Evolutionary conservation across 106 monocot species (phyloP).

Genomic region (Cymbidium sinense): DNA sequence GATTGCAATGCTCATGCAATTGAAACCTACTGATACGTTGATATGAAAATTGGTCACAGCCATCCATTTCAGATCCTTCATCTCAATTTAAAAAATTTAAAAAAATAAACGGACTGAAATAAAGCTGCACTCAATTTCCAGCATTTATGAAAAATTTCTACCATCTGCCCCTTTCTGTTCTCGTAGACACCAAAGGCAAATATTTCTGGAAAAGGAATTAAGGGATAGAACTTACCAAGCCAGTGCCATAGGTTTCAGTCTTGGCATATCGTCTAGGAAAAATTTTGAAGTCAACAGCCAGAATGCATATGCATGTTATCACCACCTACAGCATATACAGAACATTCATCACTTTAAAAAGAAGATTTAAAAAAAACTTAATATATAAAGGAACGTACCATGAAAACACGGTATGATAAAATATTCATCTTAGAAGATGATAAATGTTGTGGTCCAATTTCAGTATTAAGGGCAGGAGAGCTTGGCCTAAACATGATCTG

Average conservation of each 20-base stretch:
- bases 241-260: conserved; percentile 90
- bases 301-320: conserved; percentile 85
- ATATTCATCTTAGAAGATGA: conserved; percentile 41
- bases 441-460: conserved; percentile 9
- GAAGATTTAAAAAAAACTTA: background rate
- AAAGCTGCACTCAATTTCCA: background rate
- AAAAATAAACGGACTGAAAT: background rate
- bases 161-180: background rate
- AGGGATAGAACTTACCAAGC: conserved; percentile 50
- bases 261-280: conserved; percentile 95
- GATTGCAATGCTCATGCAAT: background rate
- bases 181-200: background rate
- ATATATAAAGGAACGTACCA: conserved; percentile 33
- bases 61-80: background rate
- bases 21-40: background rate
- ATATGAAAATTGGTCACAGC: background rate
- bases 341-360: background rate
- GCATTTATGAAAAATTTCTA: background rate
- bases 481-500: conserved; percentile 15
- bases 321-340: conserved; percentile 39
- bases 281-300: conserved; percentile 95
- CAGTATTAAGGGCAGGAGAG: conserved; percentile 16
- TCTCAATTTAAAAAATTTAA: background rate
- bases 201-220: background rate
- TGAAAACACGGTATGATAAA: conserved; percentile 78